A percentile compares a stretch with the other conserved stretches of the same genome.
Conservation (phyloP, 495 filamentous ascomycete species). For the Barbatosphaeria neglecta region DNA sequence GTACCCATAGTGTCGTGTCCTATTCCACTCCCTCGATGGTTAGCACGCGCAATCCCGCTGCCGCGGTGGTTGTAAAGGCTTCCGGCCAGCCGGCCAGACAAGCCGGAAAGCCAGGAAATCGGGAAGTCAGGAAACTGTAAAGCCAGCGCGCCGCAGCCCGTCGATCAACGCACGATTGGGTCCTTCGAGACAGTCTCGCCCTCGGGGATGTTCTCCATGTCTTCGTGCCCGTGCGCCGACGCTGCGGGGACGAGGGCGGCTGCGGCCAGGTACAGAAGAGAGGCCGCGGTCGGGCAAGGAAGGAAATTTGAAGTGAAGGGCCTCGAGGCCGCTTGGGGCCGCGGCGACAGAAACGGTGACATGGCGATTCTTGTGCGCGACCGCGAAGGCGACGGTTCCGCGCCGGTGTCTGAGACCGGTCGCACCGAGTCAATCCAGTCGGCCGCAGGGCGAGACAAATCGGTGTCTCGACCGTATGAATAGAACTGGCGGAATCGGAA, state of each 20-base stretch:
- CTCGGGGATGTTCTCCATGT: conserved; percentile 58
- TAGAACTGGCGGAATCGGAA: too few relatives aligned
- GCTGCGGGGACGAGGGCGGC: conserved; percentile 10
- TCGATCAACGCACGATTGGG: conserved; percentile 51
- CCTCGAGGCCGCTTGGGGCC: not conserved
- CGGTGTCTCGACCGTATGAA: not conserved
- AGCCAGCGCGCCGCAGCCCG: too few relatives aligned
- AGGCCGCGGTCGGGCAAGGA: not conserved
- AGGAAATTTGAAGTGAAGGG: not conserved
- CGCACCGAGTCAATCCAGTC: not conserved
- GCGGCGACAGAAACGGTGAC: not conserved
- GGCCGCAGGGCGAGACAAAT: not conserved
- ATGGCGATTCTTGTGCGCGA: not conserved
- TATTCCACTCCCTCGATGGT: conserved; percentile 18
- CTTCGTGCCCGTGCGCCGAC: conserved; percentile 56
- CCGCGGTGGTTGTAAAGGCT: too few relatives aligned
- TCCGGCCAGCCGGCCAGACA: too few relatives aligned
- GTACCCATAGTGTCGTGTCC: conserved; percentile 83
- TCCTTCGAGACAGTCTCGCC: conserved; percentile 57
- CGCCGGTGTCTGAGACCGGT: not conserved
- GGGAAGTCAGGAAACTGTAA: too few relatives aligned
- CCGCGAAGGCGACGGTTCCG: too few relatives aligned
- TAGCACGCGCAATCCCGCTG: conserved; percentile 2
- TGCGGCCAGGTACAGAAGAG: not conserved
- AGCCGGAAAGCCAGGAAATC: too few relatives aligned